phyloP scores from a whole-genome alignment of 1,284 basidiomycete species.

The Fomitopsis pinicola region DNA sequence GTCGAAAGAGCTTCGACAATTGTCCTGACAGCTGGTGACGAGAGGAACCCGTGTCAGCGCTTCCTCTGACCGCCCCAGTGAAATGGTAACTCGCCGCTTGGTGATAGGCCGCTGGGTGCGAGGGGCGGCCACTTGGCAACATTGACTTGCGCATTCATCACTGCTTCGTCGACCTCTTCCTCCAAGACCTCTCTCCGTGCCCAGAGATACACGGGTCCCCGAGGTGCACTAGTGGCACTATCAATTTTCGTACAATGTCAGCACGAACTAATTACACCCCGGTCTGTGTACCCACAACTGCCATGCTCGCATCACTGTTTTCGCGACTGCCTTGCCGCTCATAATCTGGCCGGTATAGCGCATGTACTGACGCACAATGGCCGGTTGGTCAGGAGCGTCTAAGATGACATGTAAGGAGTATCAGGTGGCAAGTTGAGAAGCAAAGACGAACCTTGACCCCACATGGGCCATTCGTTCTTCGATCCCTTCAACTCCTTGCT shows the following conservation, averaged over 20 bases:
- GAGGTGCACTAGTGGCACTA: conserved; percentile 61
- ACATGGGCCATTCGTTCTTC: conserved; percentile 73
- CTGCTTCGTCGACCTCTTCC: conserved; percentile 45
- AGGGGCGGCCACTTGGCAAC: conserved; percentile 46
- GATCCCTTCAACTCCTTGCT: conserved; percentile 54
- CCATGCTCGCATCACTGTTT: conserved; percentile 51
- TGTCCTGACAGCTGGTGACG: conserved; percentile 35
- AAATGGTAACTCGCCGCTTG: conserved; percentile 32
- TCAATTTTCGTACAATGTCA: background rate
- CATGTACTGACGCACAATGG: conserved; percentile 72
- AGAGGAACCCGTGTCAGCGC: conserved; percentile 25
- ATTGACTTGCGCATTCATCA: conserved; percentile 28
- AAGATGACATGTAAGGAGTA: background rate
- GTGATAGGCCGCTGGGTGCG: conserved; percentile 44
- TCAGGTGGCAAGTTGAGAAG: background rate
- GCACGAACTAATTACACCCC: background rate
- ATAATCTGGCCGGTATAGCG: conserved; percentile 55
- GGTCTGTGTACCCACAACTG: conserved; percentile 44
- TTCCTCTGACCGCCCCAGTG: too few relatives aligned
- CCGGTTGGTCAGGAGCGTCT: conserved; percentile 67
- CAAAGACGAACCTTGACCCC: conserved; percentile 49
- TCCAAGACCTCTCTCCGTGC: conserved; percentile 68
- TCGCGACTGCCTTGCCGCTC: conserved; percentile 45
- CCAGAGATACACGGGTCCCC: conserved; percentile 72
- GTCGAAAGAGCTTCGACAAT: conserved; percentile 47